Conservation (phyloP, 805 yeast species). For the Huiozyma sinensis region DNA sequence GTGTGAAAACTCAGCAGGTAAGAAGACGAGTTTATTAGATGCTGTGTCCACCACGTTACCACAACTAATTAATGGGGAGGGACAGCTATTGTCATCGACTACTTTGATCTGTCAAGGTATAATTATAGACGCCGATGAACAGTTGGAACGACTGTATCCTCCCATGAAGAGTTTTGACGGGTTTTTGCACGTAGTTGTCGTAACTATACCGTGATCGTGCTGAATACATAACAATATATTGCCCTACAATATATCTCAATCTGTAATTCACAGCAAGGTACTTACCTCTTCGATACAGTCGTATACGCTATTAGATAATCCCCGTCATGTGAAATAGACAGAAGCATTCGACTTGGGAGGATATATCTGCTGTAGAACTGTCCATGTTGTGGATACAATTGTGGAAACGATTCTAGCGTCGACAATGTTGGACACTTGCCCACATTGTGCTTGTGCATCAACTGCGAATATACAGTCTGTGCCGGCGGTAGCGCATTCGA, state of each 20-base stretch:
- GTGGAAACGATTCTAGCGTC: slow-evolving; percentile 6
- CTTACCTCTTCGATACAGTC: background rate
- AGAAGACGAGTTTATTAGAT: slow-evolving; percentile 28
- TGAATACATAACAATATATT: too few species aligned
- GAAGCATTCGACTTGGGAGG: slow-evolving; percentile 4
- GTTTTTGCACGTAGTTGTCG: slow-evolving; percentile 39
- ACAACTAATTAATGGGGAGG: slow-evolving; percentile 32
- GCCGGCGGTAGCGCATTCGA: slow-evolving; percentile 19
- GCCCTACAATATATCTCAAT: too few species aligned
- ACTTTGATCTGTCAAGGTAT: slow-evolving; percentile 48
- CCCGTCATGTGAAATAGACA: slow-evolving; percentile 25
- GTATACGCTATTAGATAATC: slow-evolving; percentile 18
- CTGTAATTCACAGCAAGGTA: background rate
- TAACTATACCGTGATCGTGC: too few species aligned
- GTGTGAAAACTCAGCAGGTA: too few species aligned
- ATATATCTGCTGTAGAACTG: slow-evolving; percentile 11
- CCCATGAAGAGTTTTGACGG: slow-evolving; percentile 49
- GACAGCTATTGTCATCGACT: slow-evolving; percentile 23
- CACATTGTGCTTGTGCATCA: slow-evolving; percentile 15
- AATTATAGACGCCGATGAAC: slow-evolving; percentile 33
- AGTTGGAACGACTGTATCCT: slow-evolving; percentile 36
- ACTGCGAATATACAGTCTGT: slow-evolving; percentile 17
- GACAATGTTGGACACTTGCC: slow-evolving; percentile 9
- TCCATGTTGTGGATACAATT: slow-evolving; percentile 1
- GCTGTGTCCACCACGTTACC: slow-evolving; percentile 34